Evolutionary conservation across 805 yeast species (phyloP).

Genomic region (Lipomyces kockii): DNA sequence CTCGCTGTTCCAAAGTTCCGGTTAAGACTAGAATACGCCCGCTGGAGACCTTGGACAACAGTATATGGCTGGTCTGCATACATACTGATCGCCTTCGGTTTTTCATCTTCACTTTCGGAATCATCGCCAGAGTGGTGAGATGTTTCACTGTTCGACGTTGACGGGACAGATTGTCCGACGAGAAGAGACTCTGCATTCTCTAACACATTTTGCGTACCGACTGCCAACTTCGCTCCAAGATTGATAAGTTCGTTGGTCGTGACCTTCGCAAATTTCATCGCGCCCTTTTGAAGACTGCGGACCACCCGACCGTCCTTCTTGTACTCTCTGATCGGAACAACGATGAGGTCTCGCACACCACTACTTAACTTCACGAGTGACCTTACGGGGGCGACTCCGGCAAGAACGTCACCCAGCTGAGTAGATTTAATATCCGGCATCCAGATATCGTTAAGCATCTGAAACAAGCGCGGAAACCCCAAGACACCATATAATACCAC

Average conservation of each 20-base stretch:
- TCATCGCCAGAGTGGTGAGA: conserved; percentile 33
- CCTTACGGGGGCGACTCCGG: conserved; percentile 82
- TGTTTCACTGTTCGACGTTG: conserved; percentile 11
- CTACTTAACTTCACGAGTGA: conserved; percentile 78
- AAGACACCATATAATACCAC: conserved; percentile 72
- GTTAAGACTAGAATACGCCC: conserved; percentile 76
- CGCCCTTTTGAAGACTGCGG: conserved; percentile 75
- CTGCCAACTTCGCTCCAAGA: conserved; percentile 81
- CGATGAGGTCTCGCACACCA: conserved; percentile 73
- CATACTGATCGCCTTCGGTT: conserved; percentile 58
- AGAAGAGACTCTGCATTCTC: conserved; percentile 79
- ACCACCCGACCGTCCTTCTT: conserved; percentile 70
- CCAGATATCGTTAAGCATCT: conserved; percentile 71
- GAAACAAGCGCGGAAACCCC: conserved; percentile 68
- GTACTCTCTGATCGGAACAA: conserved; percentile 75
- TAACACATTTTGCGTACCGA: conserved; percentile 81
- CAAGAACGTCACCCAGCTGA: conserved; percentile 77
- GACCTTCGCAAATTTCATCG: conserved; percentile 70
- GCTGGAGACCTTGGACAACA: conserved; percentile 69
- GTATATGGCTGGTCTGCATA: conserved; percentile 84
- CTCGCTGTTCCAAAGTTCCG: conserved; percentile 68
- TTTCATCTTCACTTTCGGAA: conserved; percentile 46
- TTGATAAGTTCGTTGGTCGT: conserved; percentile 81
- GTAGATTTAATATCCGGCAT: conserved; percentile 83
- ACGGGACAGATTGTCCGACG: conserved; percentile 57